Evolutionary conservation across 2,329 filamentous ascomycete genomes (phyloP).

Genomic region (Fusarium odoratissimum): DNA sequence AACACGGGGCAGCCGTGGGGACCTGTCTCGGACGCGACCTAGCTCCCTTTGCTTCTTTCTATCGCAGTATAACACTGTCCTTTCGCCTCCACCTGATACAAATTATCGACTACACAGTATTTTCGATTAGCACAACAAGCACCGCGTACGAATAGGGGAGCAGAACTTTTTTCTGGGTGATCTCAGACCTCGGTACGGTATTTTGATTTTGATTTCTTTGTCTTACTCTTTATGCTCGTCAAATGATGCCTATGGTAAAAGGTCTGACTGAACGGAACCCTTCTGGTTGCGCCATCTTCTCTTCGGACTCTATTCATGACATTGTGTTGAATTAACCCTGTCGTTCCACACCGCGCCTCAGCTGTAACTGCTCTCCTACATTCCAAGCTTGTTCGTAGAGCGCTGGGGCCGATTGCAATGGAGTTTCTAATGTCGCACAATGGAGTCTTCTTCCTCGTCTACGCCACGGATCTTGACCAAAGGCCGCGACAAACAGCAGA

Average conservation of each 20-base stretch:
- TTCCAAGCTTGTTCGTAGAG: slow-evolving; percentile 29
- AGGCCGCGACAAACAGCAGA: slow-evolving; percentile 66
- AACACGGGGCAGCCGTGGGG: not conserved
- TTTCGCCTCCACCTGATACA: not conserved
- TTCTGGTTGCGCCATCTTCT: slow-evolving; percentile 58
- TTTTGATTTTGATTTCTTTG: not conserved
- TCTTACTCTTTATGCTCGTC: slow-evolving; percentile 21
- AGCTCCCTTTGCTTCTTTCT: not conserved
- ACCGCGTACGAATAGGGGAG: not conserved
- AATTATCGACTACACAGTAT: not conserved
- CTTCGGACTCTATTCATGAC: slow-evolving; percentile 24
- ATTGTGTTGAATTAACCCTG: slow-evolving; percentile 25
- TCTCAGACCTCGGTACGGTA: slow-evolving; percentile 30
- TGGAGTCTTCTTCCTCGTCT: slow-evolving; percentile 63
- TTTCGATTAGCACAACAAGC: not conserved
- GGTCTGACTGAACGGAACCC: slow-evolving; percentile 66
- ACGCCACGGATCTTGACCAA: slow-evolving; percentile 64
- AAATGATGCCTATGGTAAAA: slow-evolving; percentile 74
- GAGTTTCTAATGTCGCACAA: slow-evolving; percentile 55
- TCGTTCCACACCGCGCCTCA: slow-evolving; percentile 22
- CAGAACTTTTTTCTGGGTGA: slow-evolving; percentile 1
- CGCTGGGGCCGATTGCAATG: slow-evolving; percentile 32
- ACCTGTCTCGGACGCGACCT: slow-evolving; percentile 7
- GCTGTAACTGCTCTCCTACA: slow-evolving; percentile 18
- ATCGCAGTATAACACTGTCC: not conserved